Percentiles rank a stretch among this genome's conserved stretches.
phyloP scores from a whole-genome alignment of 1,284 basidiomycete species.

The Gymnopus androsaceus region DNA sequence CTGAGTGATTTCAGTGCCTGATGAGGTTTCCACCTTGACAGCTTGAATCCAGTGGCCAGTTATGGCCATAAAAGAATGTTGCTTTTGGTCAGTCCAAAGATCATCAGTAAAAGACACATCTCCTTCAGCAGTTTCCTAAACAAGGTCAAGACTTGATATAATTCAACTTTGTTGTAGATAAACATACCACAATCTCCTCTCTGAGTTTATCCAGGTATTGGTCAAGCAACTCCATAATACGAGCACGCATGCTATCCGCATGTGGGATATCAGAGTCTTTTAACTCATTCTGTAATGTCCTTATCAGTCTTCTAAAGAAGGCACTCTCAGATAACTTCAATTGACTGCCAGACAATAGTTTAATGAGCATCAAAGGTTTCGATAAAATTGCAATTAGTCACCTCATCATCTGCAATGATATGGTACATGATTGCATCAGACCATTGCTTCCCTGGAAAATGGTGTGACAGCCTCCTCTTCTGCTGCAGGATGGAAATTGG shows the following conservation, averaged over 20 bases:
- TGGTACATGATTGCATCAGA: background rate
- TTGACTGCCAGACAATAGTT: background rate
- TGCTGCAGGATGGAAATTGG: background rate
- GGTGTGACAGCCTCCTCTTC: background rate
- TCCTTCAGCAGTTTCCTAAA: background rate
- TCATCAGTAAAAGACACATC: background rate
- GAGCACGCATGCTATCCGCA: background rate
- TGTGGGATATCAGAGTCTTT: too few species aligned
- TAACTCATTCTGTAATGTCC: background rate
- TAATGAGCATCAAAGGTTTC: background rate
- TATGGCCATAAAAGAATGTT: conserved; percentile 1
- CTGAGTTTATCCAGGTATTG: background rate
- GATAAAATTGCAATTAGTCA: background rate
- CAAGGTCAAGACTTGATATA: background rate
- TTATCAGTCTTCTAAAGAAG: background rate
- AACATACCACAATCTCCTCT: background rate
- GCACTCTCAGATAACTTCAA: background rate
- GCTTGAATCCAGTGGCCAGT: conserved; percentile 7
- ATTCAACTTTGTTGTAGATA: background rate
- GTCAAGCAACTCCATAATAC: background rate
- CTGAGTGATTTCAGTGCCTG: background rate
- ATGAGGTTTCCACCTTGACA: background rate
- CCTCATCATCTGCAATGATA: conserved; percentile 3
- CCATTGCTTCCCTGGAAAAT: background rate
- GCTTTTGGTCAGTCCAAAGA: background rate